A percentile compares a stretch with the other conserved stretches of the same genome.
Conservation (phyloP, 2,329 filamentous ascomycete species). For the Stagonosporopsis vannaccii region DNA sequence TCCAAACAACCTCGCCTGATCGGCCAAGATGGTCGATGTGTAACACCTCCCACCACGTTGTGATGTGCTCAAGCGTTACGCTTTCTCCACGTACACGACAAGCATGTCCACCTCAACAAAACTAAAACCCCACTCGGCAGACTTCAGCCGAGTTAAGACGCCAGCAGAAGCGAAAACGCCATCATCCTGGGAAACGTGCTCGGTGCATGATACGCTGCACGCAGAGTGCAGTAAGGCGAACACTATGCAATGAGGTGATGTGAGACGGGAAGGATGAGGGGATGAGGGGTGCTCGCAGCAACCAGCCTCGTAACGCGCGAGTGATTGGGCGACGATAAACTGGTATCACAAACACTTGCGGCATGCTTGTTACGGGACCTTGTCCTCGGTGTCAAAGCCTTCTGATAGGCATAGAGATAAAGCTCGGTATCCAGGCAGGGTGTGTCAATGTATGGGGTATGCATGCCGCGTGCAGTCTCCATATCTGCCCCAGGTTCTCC, state of each 20-base stretch:
- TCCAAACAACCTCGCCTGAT: not conserved
- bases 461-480: slow-evolving; percentile 4
- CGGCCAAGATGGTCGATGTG: not conserved
- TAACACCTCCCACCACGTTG: slow-evolving; percentile 1
- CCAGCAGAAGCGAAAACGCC: slow-evolving; percentile 4
- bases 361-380: not conserved
- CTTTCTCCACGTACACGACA: slow-evolving; percentile 23
- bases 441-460: not conserved
- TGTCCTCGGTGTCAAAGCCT: not conserved
- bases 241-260: slow-evolving; percentile 1
- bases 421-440: not conserved
- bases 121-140: slow-evolving; percentile 15
- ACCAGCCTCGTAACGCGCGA: not conserved
- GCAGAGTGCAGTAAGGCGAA: not conserved
- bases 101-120: slow-evolving; percentile 33
- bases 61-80: slow-evolving; percentile 29
- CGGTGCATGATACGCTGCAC: slow-evolving; percentile 4
- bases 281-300: slow-evolving; percentile 7
- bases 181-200: not conserved
- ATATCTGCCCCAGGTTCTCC: slow-evolving; percentile 1
- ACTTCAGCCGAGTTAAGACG: not conserved
- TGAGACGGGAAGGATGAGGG: slow-evolving; percentile 11
- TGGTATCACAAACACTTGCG: not conserved
- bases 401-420: not conserved
- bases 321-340: not conserved